Percentiles rank a stretch among this genome's conserved stretches.
phyloP scores from a whole-genome alignment of 345 rosid genomes.

The Crucihimalaya himalaica region DNA sequence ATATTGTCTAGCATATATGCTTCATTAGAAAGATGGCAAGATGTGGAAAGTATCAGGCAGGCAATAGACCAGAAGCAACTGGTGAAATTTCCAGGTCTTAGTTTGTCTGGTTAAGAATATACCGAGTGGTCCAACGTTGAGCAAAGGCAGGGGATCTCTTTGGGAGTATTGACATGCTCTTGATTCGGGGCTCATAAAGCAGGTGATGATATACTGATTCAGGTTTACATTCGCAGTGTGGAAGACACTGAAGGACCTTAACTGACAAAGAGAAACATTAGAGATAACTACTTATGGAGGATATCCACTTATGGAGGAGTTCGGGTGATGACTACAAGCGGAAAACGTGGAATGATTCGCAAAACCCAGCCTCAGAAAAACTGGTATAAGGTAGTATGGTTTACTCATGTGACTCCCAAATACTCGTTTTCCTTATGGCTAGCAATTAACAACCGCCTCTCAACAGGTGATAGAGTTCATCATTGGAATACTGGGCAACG shows the following conservation, averaged over 20 bases:
- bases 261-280: slow-evolving; percentile 13
- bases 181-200: not conserved
- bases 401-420: too few species aligned
- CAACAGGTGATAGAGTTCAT: too few species aligned
- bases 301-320: too few species aligned
- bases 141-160: not conserved
- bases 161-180: not conserved
- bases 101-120: slow-evolving; percentile 44
- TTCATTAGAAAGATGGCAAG: slow-evolving; percentile 55
- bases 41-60: slow-evolving; percentile 55
- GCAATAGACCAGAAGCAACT: slow-evolving; percentile 49
- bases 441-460: too few species aligned
- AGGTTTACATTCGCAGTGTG: not conserved
- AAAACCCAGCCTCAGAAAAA: too few species aligned
- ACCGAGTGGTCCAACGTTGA: not conserved
- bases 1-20: slow-evolving; percentile 62
- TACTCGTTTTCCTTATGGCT: too few species aligned
- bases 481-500: too few species aligned
- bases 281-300: too few species aligned
- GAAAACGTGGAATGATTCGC: too few species aligned
- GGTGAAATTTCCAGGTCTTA: slow-evolving; percentile 51
- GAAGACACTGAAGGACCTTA: slow-evolving; percentile 19
- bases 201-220: not conserved
- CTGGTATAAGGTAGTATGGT: too few species aligned
- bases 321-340: too few species aligned